phyloP scores from a whole-genome alignment of 2,329 filamentous ascomycete species.

The Trichophyton benhamiae region DNA sequence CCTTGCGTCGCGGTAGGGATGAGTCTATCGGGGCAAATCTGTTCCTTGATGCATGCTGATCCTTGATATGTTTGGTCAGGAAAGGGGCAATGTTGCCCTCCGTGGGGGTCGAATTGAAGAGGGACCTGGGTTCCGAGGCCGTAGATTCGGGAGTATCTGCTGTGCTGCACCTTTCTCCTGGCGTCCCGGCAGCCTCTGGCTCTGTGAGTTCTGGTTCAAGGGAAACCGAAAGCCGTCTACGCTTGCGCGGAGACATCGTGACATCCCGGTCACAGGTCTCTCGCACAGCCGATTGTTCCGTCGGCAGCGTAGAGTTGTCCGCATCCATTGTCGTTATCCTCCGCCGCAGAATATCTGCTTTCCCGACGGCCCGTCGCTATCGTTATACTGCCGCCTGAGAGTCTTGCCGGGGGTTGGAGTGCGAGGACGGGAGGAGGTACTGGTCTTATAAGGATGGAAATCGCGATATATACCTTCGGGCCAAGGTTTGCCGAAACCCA shows the following conservation, averaged over 20 bases:
- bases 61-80: conserved; percentile 73
- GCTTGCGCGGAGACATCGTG: conserved; percentile 13
- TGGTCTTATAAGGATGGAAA: neutral
- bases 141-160: neutral
- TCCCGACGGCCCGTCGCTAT: neutral
- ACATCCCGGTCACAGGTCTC: neutral
- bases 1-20: conserved; percentile 29
- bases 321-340: conserved; percentile 6
- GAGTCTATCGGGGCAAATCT: conserved; percentile 9
- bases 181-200: neutral
- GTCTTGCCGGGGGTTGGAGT: neutral
- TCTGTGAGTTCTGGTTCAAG: neutral
- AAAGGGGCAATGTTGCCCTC: conserved; percentile 68
- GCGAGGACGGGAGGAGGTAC: neutral
- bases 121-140: conserved; percentile 16
- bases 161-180: neutral
- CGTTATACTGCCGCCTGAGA: neutral
- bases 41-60: conserved; percentile 56
- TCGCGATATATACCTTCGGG: neutral
- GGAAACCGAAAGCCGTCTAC: conserved; percentile 12
- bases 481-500: neutral
- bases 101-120: conserved; percentile 45
- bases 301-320: neutral
- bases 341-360: neutral
- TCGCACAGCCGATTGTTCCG: neutral